Evolutionary conservation across 2,329 filamentous ascomycete genomes (phyloP).

Genomic region (Fusarium equiseti): DNA sequence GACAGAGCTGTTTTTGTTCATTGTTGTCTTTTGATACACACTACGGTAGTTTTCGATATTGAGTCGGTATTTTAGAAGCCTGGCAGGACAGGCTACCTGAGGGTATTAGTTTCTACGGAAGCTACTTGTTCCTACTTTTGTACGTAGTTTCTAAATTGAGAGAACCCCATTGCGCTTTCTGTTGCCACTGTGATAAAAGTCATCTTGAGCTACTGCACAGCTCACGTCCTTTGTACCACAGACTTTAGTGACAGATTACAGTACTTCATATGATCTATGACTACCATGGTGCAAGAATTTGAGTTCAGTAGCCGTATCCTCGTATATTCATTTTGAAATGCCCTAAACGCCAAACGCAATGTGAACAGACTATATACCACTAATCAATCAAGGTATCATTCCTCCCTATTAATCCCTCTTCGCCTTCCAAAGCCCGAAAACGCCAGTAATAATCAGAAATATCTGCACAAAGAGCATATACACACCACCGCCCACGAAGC

Average conservation of each 20-base stretch:
- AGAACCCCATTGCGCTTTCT: background rate
- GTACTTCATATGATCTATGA: background rate
- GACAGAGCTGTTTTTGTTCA: background rate
- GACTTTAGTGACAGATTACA: background rate
- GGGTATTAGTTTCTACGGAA: background rate
- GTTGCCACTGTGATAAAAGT: background rate
- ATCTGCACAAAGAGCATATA: slow-evolving; percentile 26
- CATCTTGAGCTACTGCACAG: background rate
- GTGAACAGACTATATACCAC: background rate
- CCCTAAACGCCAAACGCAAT: background rate
- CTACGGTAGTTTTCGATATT: background rate
- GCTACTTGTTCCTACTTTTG: background rate
- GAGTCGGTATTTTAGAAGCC: background rate
- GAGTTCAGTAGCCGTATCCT: background rate
- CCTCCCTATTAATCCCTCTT: background rate
- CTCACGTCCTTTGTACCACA: background rate
- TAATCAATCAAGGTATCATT: slow-evolving; percentile 5
- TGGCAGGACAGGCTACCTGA: background rate
- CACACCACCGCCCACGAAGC: slow-evolving; percentile 17
- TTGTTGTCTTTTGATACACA: background rate
- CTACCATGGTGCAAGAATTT: too few species aligned
- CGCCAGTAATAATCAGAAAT: slow-evolving; percentile 14
- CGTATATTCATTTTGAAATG: background rate
- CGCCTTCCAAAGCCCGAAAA: slow-evolving; percentile 9
- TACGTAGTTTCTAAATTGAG: background rate